These are phyloP conservation scores for Psilocybe cubensis DNA, from an alignment of 768 basidiomycete genomes.

Conservation along the genomic window DNA sequence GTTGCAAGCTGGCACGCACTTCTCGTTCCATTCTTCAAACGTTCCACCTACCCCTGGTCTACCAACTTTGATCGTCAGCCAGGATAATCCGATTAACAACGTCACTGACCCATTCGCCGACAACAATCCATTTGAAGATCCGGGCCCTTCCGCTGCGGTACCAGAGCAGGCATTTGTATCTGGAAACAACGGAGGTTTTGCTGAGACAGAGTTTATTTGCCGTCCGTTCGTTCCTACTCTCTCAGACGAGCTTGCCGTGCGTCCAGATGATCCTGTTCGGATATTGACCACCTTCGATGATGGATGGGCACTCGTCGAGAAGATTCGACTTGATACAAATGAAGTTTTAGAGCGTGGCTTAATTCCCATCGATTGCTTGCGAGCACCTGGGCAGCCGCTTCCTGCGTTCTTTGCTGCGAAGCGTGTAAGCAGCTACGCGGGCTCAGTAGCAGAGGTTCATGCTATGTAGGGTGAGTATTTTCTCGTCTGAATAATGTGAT, in stretches of 20 bases:
- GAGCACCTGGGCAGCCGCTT: slow-evolving; percentile 48
- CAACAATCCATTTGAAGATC: slow-evolving; percentile 30
- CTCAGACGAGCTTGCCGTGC: slow-evolving; percentile 62
- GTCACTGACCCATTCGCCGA: slow-evolving; percentile 25
- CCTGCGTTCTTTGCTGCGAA: slow-evolving; percentile 53
- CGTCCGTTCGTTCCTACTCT: slow-evolving; percentile 61
- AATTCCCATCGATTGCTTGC: slow-evolving; percentile 74
- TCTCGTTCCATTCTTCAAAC: slow-evolving; percentile 10
- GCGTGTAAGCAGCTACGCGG: slow-evolving; percentile 42
- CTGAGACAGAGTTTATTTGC: slow-evolving; percentile 49
- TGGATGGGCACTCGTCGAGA: slow-evolving; percentile 72
- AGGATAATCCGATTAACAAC: slow-evolving; percentile 6
- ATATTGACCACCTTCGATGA: slow-evolving; percentile 64
- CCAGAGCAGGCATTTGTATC: slow-evolving; percentile 5
- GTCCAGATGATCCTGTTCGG: slow-evolving; percentile 52
- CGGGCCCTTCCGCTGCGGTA: slow-evolving; percentile 7
- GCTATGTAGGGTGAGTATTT: slow-evolving; percentile 10
- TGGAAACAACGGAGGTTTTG: slow-evolving; percentile 26
- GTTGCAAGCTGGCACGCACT: slow-evolving; percentile 6
- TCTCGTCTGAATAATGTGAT: background rate
- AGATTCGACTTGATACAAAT: slow-evolving; percentile 24
- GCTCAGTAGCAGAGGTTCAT: background rate
- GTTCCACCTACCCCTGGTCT: slow-evolving; percentile 13
- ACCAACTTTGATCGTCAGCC: slow-evolving; percentile 37
- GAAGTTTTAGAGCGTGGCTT: slow-evolving; percentile 41